Conservation (phyloP, 1,284 basidiomycete species). For the Schizophyllum amplum region DNA sequence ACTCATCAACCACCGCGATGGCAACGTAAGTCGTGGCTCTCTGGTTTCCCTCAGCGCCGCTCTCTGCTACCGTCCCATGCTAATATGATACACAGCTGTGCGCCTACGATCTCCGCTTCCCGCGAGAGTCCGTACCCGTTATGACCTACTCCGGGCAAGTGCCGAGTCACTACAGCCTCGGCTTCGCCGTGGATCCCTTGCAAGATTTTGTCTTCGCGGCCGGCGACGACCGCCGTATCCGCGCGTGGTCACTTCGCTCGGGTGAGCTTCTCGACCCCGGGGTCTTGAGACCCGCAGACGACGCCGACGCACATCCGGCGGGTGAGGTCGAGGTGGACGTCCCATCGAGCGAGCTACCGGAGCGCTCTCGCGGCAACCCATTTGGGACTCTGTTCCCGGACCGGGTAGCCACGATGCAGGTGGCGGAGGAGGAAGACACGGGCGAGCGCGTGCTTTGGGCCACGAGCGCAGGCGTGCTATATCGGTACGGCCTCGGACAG, state of each 20-base stretch:
- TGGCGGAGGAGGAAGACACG: conserved; percentile 28
- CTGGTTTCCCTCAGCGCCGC: background rate
- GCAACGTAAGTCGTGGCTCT: conserved; percentile 35
- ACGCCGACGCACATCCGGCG: background rate
- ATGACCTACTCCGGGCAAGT: conserved; percentile 46
- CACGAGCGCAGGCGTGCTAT: conserved; percentile 4
- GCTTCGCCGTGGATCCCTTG: conserved; percentile 47
- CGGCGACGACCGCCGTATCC: conserved; percentile 54
- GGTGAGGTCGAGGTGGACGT: background rate
- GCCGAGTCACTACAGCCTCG: conserved; percentile 28
- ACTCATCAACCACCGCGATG: conserved; percentile 50
- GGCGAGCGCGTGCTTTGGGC: conserved; percentile 6
- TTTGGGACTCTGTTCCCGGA: conserved; percentile 29
- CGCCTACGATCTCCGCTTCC: conserved; percentile 55
- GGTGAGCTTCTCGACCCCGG: conserved; percentile 34
- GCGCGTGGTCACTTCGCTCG: conserved; percentile 57
- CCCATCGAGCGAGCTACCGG: background rate
- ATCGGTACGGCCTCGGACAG: background rate
- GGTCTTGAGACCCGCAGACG: conserved; percentile 1
- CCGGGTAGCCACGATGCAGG: conserved; percentile 36
- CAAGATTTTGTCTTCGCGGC: conserved; percentile 68
- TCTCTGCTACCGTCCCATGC: background rate
- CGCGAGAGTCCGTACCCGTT: conserved; percentile 31
- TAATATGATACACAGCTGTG: background rate
- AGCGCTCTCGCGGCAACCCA: conserved; percentile 15